Evolutionary conservation across 2,329 filamentous ascomycete genomes (phyloP), one percentile per base, ranked within the genome.

Genomic region (Alternaria arbusti): DNA sequence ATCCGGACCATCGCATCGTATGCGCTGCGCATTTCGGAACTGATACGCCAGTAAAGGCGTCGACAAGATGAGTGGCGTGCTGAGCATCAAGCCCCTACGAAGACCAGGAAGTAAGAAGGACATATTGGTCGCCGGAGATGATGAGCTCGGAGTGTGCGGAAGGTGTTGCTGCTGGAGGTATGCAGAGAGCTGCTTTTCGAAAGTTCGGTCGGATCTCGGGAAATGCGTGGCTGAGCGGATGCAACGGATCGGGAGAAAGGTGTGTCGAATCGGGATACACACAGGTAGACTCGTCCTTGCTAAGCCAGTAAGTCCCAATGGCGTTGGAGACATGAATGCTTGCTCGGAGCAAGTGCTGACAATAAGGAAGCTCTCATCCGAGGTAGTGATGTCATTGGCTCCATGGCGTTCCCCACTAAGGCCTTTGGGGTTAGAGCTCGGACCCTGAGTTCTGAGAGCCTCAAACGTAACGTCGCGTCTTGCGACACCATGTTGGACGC

Each of bases 31-130:
- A 61, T 72, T 65, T 10, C 67, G 64, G 50, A 66, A 71, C 17
- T 73, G 72, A 20, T 74, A 70, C 20, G 74, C 60, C 15, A 81
- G 76, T 49, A 75, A 69, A 26, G 75, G 77, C 7, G 77, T 69
- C 43, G 71, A 69, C 54, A 81, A 67, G 43, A 80, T 66, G 55
- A 81, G 65, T 40, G 79, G 79, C 40, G 81, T 77, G 52, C 76
- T 70, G 40, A 78, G 69, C 57, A 78, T 66, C 62, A 80, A 71
- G 64, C 78, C 72, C 64, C 81, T 73, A 54, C 78, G 77, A 26
- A 81, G 78, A 45, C 79, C 77, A 55, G 82, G 78, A 49, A 81
- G 70, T 40, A 80, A 63, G 67, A 78, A 80, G 1, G 81, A 73
- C 81, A 83, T 83, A 40, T 61, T 74, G 22, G 25, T 7, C 9